phyloP scores from a whole-genome alignment of 352 stramenopile genomes.

The Pythium insidiosum region DNA sequence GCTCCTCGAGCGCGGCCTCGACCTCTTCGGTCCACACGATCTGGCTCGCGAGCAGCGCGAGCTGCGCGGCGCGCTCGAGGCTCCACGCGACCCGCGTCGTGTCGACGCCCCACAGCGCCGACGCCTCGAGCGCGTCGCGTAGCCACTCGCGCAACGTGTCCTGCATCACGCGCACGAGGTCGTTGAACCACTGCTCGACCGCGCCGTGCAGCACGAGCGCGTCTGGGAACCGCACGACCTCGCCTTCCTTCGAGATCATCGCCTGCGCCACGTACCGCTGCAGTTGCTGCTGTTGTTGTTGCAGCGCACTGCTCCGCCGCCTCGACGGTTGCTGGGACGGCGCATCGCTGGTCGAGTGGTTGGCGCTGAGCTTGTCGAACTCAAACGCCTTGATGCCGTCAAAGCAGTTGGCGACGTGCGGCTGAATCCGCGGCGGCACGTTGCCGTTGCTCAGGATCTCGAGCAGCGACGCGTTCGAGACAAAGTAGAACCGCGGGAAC shows the following conservation, averaged over 20 bases:
- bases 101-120: constrained; percentile 88
- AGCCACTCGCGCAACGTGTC: constrained; percentile 78
- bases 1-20: constrained; percentile 88
- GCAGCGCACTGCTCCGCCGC: too few species aligned
- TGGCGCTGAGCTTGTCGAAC: constrained; percentile 27
- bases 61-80: constrained; percentile 85
- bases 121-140: constrained; percentile 89
- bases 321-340: too few species aligned
- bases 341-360: constrained; percentile 1
- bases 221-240: constrained; percentile 81
- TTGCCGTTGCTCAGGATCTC: constrained; percentile 95
- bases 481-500: constrained; percentile 96
- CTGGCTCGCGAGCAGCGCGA: constrained; percentile 85
- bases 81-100: constrained; percentile 81
- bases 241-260: constrained; percentile 95
- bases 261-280: constrained; percentile 72
- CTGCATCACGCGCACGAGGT: constrained; percentile 92
- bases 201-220: constrained; percentile 79
- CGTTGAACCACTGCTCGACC: constrained; percentile 92
- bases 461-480: constrained; percentile 91
- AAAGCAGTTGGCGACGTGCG: constrained; percentile 89
- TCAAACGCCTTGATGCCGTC: constrained; percentile 84
- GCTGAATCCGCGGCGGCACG: constrained; percentile 71
- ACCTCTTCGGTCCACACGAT: constrained; percentile 93
- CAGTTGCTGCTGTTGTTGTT: not conserved